These are phyloP conservation scores for Hypomontagnella submonticulosa DNA, from an alignment of 495 filamentous ascomycete genomes.

Conservation along the genomic window DNA sequence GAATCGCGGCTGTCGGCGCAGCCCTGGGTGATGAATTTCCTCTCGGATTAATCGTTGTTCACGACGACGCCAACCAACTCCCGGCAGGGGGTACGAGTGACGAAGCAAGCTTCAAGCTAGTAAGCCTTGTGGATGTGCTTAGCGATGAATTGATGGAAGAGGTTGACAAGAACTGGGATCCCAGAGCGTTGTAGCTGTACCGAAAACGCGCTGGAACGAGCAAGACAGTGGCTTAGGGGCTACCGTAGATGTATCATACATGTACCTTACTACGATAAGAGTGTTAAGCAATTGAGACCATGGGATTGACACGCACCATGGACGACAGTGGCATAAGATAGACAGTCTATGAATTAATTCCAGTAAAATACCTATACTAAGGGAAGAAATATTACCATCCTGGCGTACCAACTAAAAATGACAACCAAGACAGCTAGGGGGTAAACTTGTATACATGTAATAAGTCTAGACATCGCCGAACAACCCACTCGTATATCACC, in stretches of 20 bases:
- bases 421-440: constrained; percentile 17
- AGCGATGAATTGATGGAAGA: constrained; percentile 36
- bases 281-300: neutral
- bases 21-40: constrained; percentile 44
- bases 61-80: constrained; percentile 53
- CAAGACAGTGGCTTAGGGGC: too few relatives aligned
- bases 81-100: constrained; percentile 43
- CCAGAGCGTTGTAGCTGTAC: constrained; percentile 27
- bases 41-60: constrained; percentile 46
- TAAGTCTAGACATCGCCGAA: constrained; percentile 19
- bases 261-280: neutral
- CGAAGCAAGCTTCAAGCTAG: constrained; percentile 50
- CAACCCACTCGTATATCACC: constrained; percentile 16
- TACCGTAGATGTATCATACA: too few relatives aligned
- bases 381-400: constrained; percentile 31
- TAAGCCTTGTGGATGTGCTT: constrained; percentile 46
- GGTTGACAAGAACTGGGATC: constrained; percentile 44
- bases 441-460: constrained; percentile 36
- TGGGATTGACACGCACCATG: neutral
- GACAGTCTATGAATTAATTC: constrained; percentile 34
- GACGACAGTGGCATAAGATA: neutral
- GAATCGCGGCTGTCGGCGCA: constrained; percentile 48
- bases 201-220: too few relatives aligned
- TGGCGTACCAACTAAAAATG: constrained; percentile 1
- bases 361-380: constrained; percentile 38